These are phyloP conservation scores for Apiospora saccharicola DNA, from an alignment of 2,329 filamentous ascomycete species.

Conservation along the genomic window DNA sequence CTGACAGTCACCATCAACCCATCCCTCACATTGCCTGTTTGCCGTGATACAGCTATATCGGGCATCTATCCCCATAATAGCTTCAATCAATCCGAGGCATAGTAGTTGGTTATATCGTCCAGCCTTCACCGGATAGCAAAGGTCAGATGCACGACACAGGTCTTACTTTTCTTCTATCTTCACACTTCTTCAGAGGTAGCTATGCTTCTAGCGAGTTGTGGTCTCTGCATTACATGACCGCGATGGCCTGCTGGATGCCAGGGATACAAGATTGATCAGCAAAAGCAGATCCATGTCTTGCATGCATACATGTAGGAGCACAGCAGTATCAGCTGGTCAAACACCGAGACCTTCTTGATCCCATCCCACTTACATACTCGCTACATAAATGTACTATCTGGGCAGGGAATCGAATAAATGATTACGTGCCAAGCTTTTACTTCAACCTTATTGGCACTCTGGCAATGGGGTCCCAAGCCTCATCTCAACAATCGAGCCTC, in stretches of 20 bases:
- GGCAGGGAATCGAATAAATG: background rate
- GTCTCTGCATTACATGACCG: background rate
- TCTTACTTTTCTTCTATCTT: background rate
- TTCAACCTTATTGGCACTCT: slow-evolving; percentile 11
- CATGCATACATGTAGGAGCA: slow-evolving; percentile 15
- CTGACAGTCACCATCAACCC: background rate
- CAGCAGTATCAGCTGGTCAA: slow-evolving; percentile 20
- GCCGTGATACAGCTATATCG: background rate
- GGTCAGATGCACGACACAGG: slow-evolving; percentile 6
- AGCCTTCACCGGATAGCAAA: background rate
- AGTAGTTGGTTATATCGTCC: background rate
- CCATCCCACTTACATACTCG: background rate
- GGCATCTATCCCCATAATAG: background rate
- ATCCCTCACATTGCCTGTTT: background rate
- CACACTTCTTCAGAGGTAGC: background rate
- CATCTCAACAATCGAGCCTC: slow-evolving; percentile 13
- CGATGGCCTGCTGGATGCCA: background rate
- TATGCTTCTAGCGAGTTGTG: background rate
- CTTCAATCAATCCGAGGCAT: background rate
- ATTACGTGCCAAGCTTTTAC: slow-evolving; percentile 6
- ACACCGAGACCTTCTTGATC: slow-evolving; percentile 20
- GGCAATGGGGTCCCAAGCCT: background rate
- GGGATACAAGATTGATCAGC: slow-evolving; percentile 12
- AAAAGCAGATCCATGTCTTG: slow-evolving; percentile 19
- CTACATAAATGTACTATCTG: background rate